Evolutionary conservation across 2,329 filamentous ascomycete genomes (phyloP), one percentile per base, ranked within the genome.

Genomic region (Epichloe aotearoae): DNA sequence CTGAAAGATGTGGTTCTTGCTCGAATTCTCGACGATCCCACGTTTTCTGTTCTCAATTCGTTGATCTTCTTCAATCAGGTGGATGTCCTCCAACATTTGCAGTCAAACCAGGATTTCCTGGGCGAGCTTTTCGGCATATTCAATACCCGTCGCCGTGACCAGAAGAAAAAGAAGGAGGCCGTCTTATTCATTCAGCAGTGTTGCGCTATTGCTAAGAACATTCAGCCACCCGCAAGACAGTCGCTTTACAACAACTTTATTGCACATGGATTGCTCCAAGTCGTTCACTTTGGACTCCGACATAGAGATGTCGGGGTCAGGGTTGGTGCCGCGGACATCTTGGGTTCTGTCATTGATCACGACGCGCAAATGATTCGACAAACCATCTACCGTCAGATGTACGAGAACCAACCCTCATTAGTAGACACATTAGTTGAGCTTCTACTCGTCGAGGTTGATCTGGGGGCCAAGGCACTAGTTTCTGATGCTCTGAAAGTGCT

Each of bases 41-140:
- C 93, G 19, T 98, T 97, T 66, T 95, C 88, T 23, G 90, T 97
- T 26, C 82, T 98, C 56, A 98, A 97, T 69, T 95, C 89, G 47
- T 78, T 97, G 59, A 98, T 98, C 58, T 98, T 96, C 72, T 98
- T 95, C 75, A 93, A 97, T 70, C 93, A 98, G 70, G 90, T 97
- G 59, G 93, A 97, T 62, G 96, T 98, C 62, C 85, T 98, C 47
- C 87, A 91, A 62, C 88, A 97, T 67, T 75, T 98, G n/a, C 90
- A 96, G 66, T 76, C 75, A 26, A 95, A 95, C 60, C 73, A 73
- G 1, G 69, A 70, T 2, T 96, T 95, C 61, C 71, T 97, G 30
- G 83, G 82, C 57, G 88, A 96, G 55, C 76, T 97, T 4, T 98
- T 97, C 64, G 77, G 79, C 50, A 88, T 97, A 55, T 96, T 97